Conservation (phyloP, 2,329 filamentous ascomycete genomes). For the Colletotrichum tamarilloi region DNA sequence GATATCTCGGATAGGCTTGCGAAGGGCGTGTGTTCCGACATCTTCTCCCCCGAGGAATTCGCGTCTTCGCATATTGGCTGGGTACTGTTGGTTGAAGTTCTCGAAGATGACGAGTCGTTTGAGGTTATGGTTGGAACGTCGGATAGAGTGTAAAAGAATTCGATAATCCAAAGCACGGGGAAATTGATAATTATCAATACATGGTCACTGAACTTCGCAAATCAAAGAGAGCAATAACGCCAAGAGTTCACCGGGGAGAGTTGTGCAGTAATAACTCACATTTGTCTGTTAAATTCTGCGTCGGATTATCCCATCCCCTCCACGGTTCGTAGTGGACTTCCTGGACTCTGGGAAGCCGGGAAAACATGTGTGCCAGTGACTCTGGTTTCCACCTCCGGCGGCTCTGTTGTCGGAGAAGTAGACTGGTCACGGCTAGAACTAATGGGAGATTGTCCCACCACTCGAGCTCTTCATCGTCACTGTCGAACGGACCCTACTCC, state of each 20-base stretch:
- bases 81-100: conserved; percentile 46
- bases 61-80: conserved; percentile 34
- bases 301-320: conserved; percentile 41
- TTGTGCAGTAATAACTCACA: conserved; percentile 34
- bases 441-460: conserved; percentile 42
- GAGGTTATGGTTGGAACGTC: conserved; percentile 21
- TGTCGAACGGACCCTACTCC: conserved; percentile 38
- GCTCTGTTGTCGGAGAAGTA: conserved; percentile 47
- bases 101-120: conserved; percentile 44
- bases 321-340: conserved; percentile 47
- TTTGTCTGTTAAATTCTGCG: conserved; percentile 33
- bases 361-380: conserved; percentile 43
- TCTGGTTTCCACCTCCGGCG: conserved; percentile 44
- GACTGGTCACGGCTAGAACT: conserved; percentile 42
- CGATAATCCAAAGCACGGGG: not conserved
- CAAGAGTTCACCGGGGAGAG: not conserved
- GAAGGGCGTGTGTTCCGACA: conserved; percentile 19
- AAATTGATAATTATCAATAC: too few species aligned
- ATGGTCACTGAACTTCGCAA: too few species aligned
- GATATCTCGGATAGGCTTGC: conserved; percentile 35
- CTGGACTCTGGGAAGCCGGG: conserved; percentile 43
- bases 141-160: conserved; percentile 21
- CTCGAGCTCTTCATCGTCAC: conserved; percentile 36
- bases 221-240: too few species aligned
- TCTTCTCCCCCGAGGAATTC: conserved; percentile 3